These are phyloP conservation scores for Aquanectria penicillioides DNA, from an alignment of 2,329 filamentous ascomycete genomes.

Conservation along the genomic window DNA sequence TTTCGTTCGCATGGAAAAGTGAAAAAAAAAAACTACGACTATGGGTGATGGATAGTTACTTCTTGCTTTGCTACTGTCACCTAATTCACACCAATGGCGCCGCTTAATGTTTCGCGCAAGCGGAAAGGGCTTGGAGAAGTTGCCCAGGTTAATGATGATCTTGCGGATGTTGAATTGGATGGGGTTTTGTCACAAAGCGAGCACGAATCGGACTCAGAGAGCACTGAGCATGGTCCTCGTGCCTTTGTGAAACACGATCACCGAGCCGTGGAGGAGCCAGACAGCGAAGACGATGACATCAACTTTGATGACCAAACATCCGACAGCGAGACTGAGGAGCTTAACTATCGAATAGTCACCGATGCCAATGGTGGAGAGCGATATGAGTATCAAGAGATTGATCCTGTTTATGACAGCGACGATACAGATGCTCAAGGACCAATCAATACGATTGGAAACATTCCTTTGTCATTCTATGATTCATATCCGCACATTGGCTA, in stretches of 20 bases:
- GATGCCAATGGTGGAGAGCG: conserved; percentile 92
- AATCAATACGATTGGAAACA: conserved; percentile 93
- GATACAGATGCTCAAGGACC: conserved; percentile 85
- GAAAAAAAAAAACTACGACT: background rate
- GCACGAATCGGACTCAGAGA: no score
- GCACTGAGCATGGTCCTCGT: no score
- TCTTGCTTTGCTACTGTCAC: no score
- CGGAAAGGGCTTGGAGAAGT: conserved; percentile 33
- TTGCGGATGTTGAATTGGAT: conserved; percentile 62
- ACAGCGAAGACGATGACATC: conserved; percentile 56
- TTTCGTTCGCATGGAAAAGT: no score
- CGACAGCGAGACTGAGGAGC: conserved; percentile 55
- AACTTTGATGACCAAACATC: no score
- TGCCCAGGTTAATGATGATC: conserved; percentile 31
- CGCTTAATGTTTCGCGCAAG: conserved; percentile 34
- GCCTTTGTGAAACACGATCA: no score
- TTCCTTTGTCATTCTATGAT: conserved; percentile 94
- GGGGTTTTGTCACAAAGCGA: conserved; percentile 67
- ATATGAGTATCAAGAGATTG: conserved; percentile 93
- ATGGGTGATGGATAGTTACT: no score
- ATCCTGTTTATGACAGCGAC: conserved; percentile 95
- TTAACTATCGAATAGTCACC: conserved; percentile 66
- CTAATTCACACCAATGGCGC: conserved; percentile 34
- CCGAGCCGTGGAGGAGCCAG: no score
- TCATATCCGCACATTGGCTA: conserved; percentile 98